Conservation (phyloP, 148 eudicot genomes). For the Tetragonia tetragonoides region DNA sequence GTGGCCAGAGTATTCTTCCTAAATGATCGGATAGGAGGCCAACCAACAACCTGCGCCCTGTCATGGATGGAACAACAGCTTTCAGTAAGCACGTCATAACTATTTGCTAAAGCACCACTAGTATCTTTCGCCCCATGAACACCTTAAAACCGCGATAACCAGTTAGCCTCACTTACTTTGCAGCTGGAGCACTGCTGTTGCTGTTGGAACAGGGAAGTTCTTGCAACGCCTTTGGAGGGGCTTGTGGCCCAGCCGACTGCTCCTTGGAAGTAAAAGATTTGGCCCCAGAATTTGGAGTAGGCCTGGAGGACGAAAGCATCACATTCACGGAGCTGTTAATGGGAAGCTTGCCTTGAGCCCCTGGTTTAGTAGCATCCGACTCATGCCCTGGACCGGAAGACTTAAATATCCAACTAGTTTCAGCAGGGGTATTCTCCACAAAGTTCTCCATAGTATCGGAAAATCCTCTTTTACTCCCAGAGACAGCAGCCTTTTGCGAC, state of each 20-base stretch:
- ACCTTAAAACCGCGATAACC: not conserved
- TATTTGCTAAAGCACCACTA: not conserved
- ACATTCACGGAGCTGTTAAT: constrained; percentile 31
- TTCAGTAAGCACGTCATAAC: not conserved
- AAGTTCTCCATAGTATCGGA: constrained; percentile 57
- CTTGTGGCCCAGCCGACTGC: constrained; percentile 37
- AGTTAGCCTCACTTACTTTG: constrained; percentile 51
- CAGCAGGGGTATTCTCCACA: constrained; percentile 32
- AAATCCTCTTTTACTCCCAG: constrained; percentile 86
- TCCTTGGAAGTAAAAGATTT: constrained; percentile 15
- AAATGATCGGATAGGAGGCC: constrained; percentile 84
- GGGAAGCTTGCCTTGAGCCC: constrained; percentile 44
- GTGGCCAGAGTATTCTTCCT: constrained; percentile 74
- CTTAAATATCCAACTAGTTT: constrained; percentile 58
- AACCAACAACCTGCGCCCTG: constrained; percentile 95
- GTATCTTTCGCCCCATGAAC: not conserved
- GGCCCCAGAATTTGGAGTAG: constrained; percentile 17
- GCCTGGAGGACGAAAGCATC: constrained; percentile 28
- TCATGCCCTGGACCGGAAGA: constrained; percentile 27
- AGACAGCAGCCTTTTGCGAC: constrained; percentile 48
- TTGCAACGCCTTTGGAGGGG: constrained; percentile 40
- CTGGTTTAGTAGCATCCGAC: constrained; percentile 35
- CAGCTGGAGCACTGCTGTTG: constrained; percentile 57
- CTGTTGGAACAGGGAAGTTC: constrained; percentile 38
- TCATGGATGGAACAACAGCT: constrained; percentile 17